Base-by-base conservation (phyloP, 495 filamentous ascomycete genomes). In the Extremus antarcticus region DNA sequence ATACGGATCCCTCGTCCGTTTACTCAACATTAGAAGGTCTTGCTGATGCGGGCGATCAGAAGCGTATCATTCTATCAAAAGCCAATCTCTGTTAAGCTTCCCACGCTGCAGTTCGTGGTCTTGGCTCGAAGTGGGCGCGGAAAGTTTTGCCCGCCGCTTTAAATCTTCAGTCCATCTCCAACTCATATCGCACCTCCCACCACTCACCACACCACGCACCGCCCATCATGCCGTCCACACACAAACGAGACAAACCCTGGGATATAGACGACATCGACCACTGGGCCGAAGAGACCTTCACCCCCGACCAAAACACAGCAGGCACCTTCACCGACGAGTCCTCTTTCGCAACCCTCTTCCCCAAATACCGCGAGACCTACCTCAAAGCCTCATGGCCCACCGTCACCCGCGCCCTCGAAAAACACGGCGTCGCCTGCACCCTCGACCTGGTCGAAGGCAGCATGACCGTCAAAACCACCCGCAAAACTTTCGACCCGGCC, bases 241-340 rank as follows among this genome's bases (percentile, higher is more conserved):
- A 95, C 74, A 92, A 95, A 55, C 84, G 79, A 55, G 89, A 95
- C 3, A 98, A 98, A 68, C 87, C 92, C 35, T 97, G 91, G 92
- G 91, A 98, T 68, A 95, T 89, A 47, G 89, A 92, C 55, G 92
- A 95, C 63, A 89, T 96, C 60, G 91, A 98, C 68, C 95, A 95
- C 67, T 98, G 91, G 91, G 92, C 90, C 79, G 76, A 87, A 65
- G 88, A 94, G 48, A 72, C 81, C 24, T 95, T 98, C 75, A 90
- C 77, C 17, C 75, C 86, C 47, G 82, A 84, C 60, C 87, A 99
- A 68, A 95, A 97, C 71, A 72, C 74, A 43, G 85, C 78, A 40
- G 92, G 94, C 51, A 83, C 84, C 35, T 94, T 99, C 73, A 78
- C 81, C 40, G 90, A 97, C 71, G 92, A 99, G 73, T 94, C 86